Evolutionary conservation across 768 basidiomycete species (phyloP).

Genomic region (Xerocomellus chrysenteron): DNA sequence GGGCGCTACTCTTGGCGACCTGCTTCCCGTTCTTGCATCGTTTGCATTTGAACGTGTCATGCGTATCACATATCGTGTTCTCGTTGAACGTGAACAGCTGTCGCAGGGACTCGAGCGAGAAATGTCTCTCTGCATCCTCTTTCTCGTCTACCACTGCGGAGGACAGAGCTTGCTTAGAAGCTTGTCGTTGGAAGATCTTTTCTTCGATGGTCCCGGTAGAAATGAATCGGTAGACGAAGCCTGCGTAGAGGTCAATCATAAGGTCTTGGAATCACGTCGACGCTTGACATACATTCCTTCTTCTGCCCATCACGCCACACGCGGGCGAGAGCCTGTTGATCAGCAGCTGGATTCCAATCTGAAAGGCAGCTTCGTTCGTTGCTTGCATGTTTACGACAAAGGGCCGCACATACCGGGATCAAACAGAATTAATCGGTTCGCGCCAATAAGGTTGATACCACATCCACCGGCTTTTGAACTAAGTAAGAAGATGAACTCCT

Average conservation of each 20-base stretch:
- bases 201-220: conserved; percentile 97
- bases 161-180: conserved; percentile 92
- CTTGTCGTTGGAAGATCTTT: conserved; percentile 98
- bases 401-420: conserved; percentile 69
- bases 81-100: conserved; percentile 93
- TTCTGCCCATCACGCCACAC: conserved; percentile 99
- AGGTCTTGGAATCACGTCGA: background rate
- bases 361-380: background rate
- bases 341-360: conserved; percentile 99
- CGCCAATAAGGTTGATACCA: conserved; percentile 96
- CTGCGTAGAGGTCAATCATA: conserved; percentile 37
- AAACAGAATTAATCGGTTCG: conserved; percentile 92
- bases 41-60: conserved; percentile 98
- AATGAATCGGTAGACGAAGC: conserved; percentile 98
- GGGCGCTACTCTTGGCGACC: conserved; percentile 72
- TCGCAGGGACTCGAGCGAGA: conserved; percentile 83
- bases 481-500: conserved; percentile 91
- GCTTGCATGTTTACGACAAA: background rate
- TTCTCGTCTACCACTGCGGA: conserved; percentile 98
- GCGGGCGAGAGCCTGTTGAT: conserved; percentile 96
- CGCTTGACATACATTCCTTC: conserved; percentile 81
- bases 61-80: conserved; percentile 85
- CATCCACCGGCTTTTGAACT: conserved; percentile 96
- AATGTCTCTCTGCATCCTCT: conserved; percentile 93
- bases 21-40: conserved; percentile 88